These are phyloP conservation scores for Selenicereus undatus DNA, from an alignment of 148 eudicot species.

Conservation along the genomic window DNA sequence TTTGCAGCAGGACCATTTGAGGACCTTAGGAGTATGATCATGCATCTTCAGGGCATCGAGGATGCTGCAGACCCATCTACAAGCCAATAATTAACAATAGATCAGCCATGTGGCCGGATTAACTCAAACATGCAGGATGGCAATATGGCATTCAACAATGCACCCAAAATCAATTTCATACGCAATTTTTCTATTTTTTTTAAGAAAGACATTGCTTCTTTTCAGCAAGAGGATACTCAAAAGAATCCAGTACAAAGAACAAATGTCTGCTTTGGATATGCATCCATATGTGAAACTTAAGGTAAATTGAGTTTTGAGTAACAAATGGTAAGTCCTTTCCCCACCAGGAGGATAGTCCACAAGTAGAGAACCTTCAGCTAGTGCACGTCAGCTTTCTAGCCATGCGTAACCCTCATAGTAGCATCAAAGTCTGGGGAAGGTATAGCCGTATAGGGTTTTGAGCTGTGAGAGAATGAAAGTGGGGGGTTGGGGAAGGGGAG, in stretches of 20 bases:
- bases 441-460: no score
- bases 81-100: neutral
- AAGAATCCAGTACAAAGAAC: neutral
- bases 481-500: neutral
- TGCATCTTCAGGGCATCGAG: conserved; percentile 69
- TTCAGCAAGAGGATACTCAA: neutral
- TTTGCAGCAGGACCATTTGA: conserved; percentile 1
- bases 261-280: no score
- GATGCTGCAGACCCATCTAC: conserved; percentile 81
- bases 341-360: neutral
- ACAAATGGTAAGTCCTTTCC: neutral
- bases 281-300: neutral
- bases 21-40: conserved; percentile 42
- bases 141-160: neutral
- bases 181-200: neutral
- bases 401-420: neutral
- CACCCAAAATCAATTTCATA: neutral
- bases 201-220: neutral
- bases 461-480: no score
- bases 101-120: neutral
- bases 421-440: neutral
- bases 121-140: neutral
- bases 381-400: neutral
- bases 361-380: neutral
- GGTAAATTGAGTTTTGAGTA: neutral